Evolutionary conservation across 2,329 filamentous ascomycete species (phyloP).

Genomic region (Pyrenochaeta sp.): DNA sequence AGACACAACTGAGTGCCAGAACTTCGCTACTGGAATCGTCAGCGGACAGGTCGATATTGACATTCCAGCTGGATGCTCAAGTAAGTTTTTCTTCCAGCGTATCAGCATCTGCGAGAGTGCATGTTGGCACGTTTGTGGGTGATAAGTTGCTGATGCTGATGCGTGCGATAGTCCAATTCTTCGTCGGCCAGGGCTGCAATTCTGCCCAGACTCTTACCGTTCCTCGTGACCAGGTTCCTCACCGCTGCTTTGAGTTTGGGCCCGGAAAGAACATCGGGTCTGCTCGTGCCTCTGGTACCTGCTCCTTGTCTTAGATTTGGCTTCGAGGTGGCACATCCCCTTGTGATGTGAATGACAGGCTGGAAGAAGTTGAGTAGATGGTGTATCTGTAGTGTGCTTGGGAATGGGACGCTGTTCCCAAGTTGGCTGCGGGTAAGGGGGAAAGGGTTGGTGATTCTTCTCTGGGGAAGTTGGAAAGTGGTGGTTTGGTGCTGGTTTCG

Average conservation of each 20-base stretch:
- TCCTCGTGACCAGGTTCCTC: slow-evolving; percentile 1
- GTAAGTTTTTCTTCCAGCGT: slow-evolving; percentile 6
- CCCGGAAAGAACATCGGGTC: slow-evolving; percentile 5
- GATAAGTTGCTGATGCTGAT: neutral
- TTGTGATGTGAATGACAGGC: neutral
- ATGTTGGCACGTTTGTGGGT: too few relatives aligned
- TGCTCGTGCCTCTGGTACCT: slow-evolving; percentile 1
- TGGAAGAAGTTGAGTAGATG: neutral
- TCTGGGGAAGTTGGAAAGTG: neutral
- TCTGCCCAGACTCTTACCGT: slow-evolving; percentile 1
- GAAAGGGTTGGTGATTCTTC: neutral
- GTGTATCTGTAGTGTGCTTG: neutral
- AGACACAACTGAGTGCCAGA: neutral
- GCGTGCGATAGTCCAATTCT: slow-evolving; percentile 1
- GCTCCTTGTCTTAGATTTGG: neutral
- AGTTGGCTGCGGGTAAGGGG: neutral
- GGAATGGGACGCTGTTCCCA: slow-evolving; percentile 1
- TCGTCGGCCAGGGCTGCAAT: slow-evolving; percentile 3
- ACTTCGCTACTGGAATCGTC: slow-evolving; percentile 1
- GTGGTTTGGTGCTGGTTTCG: neutral
- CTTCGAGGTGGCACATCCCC: neutral
- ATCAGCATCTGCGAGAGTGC: too few relatives aligned
- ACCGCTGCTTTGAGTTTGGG: slow-evolving; percentile 5
- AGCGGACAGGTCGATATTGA: slow-evolving; percentile 1
- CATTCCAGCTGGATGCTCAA: slow-evolving; percentile 2